Base-by-base conservation (phyloP, 768 basidiomycete species). In the Panaeolus cyanescens region DNA sequence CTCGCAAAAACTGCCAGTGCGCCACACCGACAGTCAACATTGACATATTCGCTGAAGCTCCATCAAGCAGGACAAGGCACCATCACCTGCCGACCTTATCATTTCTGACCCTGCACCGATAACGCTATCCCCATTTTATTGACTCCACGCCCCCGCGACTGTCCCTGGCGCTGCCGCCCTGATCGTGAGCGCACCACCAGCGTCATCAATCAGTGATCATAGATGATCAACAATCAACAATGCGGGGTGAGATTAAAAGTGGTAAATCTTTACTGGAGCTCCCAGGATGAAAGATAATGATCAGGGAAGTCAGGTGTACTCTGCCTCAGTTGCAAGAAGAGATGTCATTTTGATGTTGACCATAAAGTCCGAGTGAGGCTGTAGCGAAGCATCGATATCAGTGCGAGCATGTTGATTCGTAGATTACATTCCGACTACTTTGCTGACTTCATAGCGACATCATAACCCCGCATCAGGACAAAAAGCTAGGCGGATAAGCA, bases 81-180 rank as follows among this genome's bases (percentile, higher is more conserved):
- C 45, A 20, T 30, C 25, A 9, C 39, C n/a, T 50, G 45, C 13
- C 45, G 30, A 50, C 22, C 45, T 28, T 50, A 50, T 50, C 45
- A 50, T 8, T 13, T 3, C 25, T n/a, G 25, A 50, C 45, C 45
- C 45, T 50, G 45, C 22, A 50, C 13, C 25, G 45, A 50, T 50
- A 22, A 50, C 13, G 25, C 4, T 50, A 50, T 50, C 45, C 45
- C 45, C 42, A 6, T 34, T 45, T n/a, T n/a, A n/a, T n/a, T 45
- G 42, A 6, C 45, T 15, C 45, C 25, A 28, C 30, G 22, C 30
- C 30, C 45, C 25, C 45, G 25, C 45, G 45, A 25, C 30, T 12
- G 45, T 50, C 45, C 45, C 45, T 50, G 45, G 45, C 45, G 45
- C 25, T 28, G 45, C 45, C 45, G 45, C 45, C 45, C 45, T 50